Evolutionary conservation across 306 rosid genomes (phyloP), one percentile per base, ranked within the genome.

Genomic region (Dryas alaskensis): DNA sequence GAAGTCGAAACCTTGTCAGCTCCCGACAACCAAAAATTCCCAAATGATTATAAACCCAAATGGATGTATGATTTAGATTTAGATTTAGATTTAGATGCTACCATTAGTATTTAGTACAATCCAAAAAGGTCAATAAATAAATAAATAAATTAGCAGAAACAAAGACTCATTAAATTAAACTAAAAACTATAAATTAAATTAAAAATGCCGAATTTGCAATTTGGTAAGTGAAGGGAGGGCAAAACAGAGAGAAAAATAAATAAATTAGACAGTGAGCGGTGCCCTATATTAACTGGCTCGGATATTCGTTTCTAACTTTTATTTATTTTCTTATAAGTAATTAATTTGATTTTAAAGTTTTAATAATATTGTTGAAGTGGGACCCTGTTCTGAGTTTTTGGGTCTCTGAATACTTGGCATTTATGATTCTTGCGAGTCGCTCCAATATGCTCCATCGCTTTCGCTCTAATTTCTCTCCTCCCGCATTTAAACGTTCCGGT

Each of bases 401-500:
- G 59, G 80, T 27, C 27, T 73, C n/a, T 71, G 70, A 66, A 72
- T 75, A 49, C 10, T 68, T 78, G 22, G 79, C 85, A 83, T 82
- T 78, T 40, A 80, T 77, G 77, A 19, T 55, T 44, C 83, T 75
- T 72, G 81, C 69, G 40, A 19, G 88, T 85, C 86, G 78, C 81
- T 81, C 78, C 82, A 22, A 22, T 22, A 22, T 70, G 43, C 4
- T 43, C 47, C 89, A 13, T 66, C 75, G 71, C 25, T 63, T 46
- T 76, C 78, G 5, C 50, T 51, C 68, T 44, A 43, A 39, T 72
- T 55, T 58, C 66, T 44, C 14, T 70, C 47, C 10, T 47, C 11
- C 70, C 65, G 78, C 75, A 88, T 86, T 88, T 85, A 86, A 88
- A 89, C 73, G 83, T 79, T 88, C 62, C 82, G 84, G 91, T 80